Evolutionary conservation across 768 basidiomycete genomes (phyloP).

Genomic region (Panellus pusillus): DNA sequence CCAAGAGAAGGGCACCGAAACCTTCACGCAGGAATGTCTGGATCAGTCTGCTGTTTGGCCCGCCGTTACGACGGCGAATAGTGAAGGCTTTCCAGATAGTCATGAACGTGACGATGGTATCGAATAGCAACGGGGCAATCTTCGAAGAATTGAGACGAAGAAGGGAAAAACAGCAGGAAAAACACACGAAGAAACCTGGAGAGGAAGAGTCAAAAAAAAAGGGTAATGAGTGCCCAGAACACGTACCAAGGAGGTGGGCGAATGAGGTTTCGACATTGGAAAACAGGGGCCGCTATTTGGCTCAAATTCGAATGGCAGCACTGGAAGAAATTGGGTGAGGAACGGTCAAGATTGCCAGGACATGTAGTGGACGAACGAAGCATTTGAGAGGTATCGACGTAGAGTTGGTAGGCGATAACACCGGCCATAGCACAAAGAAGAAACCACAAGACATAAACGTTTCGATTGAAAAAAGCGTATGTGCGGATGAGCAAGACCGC

Average conservation of each 20-base stretch:
- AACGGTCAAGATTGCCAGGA: neutral
- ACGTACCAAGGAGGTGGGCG: slow-evolving; percentile 73
- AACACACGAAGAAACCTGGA: neutral
- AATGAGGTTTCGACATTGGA: slow-evolving; percentile 80
- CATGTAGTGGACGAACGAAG: slow-evolving; percentile 46
- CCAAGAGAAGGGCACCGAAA: slow-evolving; percentile 23
- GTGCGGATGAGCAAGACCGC: slow-evolving; percentile 81
- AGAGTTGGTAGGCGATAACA: slow-evolving; percentile 79
- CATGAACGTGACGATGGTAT: slow-evolving; percentile 79
- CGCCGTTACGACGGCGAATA: slow-evolving; percentile 73
- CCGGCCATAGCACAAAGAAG: slow-evolving; percentile 68
- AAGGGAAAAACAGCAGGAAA: neutral
- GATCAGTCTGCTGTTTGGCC: slow-evolving; percentile 75
- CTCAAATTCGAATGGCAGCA: slow-evolving; percentile 49
- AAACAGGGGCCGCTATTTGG: slow-evolving; percentile 67
- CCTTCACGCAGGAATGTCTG: slow-evolving; percentile 86
- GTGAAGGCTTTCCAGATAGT: slow-evolving; percentile 77
- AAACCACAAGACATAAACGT: slow-evolving; percentile 61
- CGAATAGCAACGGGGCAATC: slow-evolving; percentile 82
- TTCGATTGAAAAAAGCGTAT: slow-evolving; percentile 84
- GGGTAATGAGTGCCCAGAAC: neutral
- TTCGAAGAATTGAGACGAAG: slow-evolving; percentile 27
- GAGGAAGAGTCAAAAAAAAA: slow-evolving; percentile 31
- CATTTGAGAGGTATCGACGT: slow-evolving; percentile 79
- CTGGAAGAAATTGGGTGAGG: slow-evolving; percentile 31